Evolutionary conservation across 805 yeast species (phyloP), one percentile per base, ranked within the genome.

Genomic region (Zygosaccharomyces bisporus): DNA sequence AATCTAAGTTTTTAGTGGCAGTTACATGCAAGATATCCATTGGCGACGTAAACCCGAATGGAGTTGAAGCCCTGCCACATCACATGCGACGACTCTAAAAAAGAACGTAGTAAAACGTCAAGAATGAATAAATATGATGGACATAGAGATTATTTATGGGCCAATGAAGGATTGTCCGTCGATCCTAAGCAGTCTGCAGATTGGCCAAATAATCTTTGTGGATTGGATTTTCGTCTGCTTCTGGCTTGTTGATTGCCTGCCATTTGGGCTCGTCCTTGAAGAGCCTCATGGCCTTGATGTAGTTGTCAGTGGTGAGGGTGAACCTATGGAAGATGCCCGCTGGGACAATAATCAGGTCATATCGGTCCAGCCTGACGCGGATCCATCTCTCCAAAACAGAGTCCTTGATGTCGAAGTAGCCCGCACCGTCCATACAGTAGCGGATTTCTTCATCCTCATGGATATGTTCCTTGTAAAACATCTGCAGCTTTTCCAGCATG

Each of bases 391-490:
- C 76, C 9, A 74, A 59, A 8, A 39, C 24, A 21, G 69, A 58
- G 56, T 79, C 83, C 53, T 96, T 75, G 6, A 91, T 87, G 59
- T 91, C 98, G 59, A 91, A 91, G 66, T 76, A 91, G 0, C 99
- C 98, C 44, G 80, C 84, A 8, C 99, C 99, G 20, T 84, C 95
- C 14, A 84, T 59, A 42, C 89, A 79, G 67, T 89, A 91, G 53
- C 99, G 73, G 61, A 91, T 91, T 69, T 91, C 99, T 67, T 91
- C 99, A 62, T 91, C 99, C 62, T 91, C 98, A 62, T 91, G 99
- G 43, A 88, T 72, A 65, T 91, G 99, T 60, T 91, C 96, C 37
- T 75, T 70, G 68, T 80, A 86, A 65, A 90, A 89, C 34, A 68
- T 74, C 50, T 76, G 71, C 64, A 91, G 72, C 63, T 88, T 87